A percentile compares a stretch with the other conserved stretches of the same genome.
Conservation (phyloP, 176 grass and related monocot species). For the Hyparrhenia diplandra region DNA sequence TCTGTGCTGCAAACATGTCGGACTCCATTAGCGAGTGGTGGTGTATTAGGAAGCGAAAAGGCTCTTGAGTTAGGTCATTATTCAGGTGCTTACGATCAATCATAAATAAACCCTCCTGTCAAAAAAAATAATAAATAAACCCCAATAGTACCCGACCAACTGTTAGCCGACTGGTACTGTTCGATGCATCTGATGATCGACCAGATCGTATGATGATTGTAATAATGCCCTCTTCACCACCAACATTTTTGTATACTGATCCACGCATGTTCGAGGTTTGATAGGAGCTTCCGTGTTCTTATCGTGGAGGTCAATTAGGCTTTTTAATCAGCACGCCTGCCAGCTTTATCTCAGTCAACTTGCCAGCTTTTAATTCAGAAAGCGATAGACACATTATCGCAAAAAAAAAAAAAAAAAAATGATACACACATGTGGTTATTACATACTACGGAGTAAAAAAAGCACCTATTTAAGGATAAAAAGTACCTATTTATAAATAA, state of each 20-base stretch:
- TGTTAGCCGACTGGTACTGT: not conserved
- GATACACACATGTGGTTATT: not conserved
- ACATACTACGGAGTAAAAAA: too few relatives aligned
- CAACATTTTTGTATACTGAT: constrained; percentile 31
- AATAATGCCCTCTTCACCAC: constrained; percentile 11
- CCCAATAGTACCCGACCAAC: not conserved
- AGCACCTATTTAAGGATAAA: too few relatives aligned
- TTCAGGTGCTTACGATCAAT: constrained; percentile 43
- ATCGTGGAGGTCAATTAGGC: constrained; percentile 12
- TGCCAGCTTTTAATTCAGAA: constrained; percentile 11
- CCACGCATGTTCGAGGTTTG: constrained; percentile 21
- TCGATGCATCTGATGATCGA: constrained; percentile 45
- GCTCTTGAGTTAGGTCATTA: constrained; percentile 52
- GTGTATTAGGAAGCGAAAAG: constrained; percentile 27
- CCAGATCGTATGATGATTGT: not conserved
- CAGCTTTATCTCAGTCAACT: constrained; percentile 13
- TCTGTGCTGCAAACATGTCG: constrained; percentile 33
- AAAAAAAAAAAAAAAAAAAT: too few relatives aligned
- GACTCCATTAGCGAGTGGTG: constrained; percentile 39
- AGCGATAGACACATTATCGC: constrained; percentile 30
- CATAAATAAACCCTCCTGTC: constrained; percentile 22
- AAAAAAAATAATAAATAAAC: constrained; percentile 29
- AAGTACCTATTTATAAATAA: too few relatives aligned
- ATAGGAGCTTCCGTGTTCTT: constrained; percentile 23
- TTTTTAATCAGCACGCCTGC: constrained; percentile 32